Conservation (phyloP, 768 basidiomycete genomes). For the Tubosaeta sp. region DNA sequence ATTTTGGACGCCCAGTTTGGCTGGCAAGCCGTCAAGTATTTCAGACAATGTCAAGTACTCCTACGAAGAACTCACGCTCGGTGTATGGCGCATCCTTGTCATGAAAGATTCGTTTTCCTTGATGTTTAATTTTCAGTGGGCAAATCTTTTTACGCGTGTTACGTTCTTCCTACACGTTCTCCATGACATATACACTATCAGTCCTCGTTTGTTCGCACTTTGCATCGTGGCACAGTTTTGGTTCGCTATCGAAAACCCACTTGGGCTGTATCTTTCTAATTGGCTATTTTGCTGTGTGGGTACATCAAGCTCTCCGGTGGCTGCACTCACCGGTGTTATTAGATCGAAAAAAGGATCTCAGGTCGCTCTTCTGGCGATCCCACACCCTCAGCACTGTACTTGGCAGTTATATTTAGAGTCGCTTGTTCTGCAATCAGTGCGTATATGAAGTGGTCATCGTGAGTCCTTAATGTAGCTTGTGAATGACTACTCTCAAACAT, state of each 20-base stretch:
- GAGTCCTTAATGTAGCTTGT: constrained; percentile 5
- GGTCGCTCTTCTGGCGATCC: background rate
- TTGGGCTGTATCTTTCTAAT: constrained; percentile 24
- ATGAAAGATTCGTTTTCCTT: constrained; percentile 7
- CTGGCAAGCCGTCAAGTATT: background rate
- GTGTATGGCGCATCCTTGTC: constrained; percentile 25
- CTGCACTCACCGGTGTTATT: background rate
- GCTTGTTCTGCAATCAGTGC: constrained; percentile 14
- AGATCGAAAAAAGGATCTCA: constrained; percentile 22
- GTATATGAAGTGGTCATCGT: constrained; percentile 18
- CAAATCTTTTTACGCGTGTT: background rate
- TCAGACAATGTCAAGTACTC: background rate
- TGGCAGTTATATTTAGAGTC: constrained; percentile 10
- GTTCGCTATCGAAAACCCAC: constrained; percentile 15
- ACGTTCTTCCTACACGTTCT: constrained; percentile 13
- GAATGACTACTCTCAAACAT: too few species aligned
- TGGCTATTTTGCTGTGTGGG: constrained; percentile 19
- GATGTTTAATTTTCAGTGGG: constrained; percentile 8
- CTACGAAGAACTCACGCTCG: constrained; percentile 15
- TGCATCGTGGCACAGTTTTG: constrained; percentile 11
- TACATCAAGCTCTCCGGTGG: background rate
- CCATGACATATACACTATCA: constrained; percentile 21
- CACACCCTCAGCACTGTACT: constrained; percentile 5
- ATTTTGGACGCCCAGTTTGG: background rate
- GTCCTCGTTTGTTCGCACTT: constrained; percentile 15